phyloP scores from a whole-genome alignment of 225 moss, liverwort and hornwort species.

The Polytrichum formosum region DNA sequence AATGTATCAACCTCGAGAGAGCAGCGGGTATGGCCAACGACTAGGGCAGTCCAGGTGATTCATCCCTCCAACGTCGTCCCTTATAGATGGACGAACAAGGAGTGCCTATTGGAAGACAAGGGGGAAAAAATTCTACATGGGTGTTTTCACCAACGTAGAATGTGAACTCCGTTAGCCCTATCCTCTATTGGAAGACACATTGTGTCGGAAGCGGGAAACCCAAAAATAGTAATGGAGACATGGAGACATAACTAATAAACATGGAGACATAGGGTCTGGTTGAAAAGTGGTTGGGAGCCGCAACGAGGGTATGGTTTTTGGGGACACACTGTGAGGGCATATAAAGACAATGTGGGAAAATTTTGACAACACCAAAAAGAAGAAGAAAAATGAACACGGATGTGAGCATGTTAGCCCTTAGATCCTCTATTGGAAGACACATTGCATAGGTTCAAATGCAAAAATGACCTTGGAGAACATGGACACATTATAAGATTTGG shows the following conservation, averaged over 20 bases:
- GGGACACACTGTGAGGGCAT: not conserved
- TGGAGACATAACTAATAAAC: not conserved
- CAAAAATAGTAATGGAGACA: too few species aligned
- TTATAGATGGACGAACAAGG: too few species aligned
- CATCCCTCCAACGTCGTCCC: slow-evolving; percentile 54
- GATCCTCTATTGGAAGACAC: too few species aligned
- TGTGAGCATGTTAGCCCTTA: slow-evolving; percentile 10
- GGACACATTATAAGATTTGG: slow-evolving; percentile 6
- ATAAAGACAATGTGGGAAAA: too few species aligned
- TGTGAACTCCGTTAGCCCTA: slow-evolving; percentile 12
- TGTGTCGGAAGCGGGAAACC: too few species aligned
- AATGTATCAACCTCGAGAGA: slow-evolving; percentile 77
- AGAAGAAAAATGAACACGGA: too few species aligned
- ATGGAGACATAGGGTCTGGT: slow-evolving; percentile 6
- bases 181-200: too few species aligned
- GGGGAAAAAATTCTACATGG: too few species aligned
- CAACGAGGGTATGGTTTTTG: slow-evolving; percentile 31
- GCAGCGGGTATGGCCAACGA: slow-evolving; percentile 80
- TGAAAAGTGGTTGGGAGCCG: slow-evolving; percentile 30
- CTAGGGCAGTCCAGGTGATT: slow-evolving; percentile 85
- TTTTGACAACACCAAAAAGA: too few species aligned
- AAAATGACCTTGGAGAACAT: not conserved
- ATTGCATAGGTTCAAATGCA: too few species aligned
- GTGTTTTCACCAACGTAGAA: too few species aligned
- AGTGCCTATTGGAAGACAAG: too few species aligned